Conservation (phyloP, 2,329 filamentous ascomycete species). For the Colletotrichum sp. region DNA sequence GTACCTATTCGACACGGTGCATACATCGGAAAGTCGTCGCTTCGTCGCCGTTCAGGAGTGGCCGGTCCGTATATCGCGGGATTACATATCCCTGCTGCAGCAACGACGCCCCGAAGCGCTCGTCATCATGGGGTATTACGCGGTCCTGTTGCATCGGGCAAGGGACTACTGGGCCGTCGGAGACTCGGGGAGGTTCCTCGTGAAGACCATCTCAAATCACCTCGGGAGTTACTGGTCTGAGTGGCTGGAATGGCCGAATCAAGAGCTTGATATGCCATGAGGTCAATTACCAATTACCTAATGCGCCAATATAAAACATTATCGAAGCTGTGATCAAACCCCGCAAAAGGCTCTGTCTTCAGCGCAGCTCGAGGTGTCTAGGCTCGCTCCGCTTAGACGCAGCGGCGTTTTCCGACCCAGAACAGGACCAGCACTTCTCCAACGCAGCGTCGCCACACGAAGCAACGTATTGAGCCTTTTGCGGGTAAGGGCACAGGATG, state of each 20-base stretch:
- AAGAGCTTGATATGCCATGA: not conserved
- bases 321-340: not conserved
- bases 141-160: slow-evolving; percentile 39
- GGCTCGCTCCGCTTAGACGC: not conserved
- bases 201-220: slow-evolving; percentile 21
- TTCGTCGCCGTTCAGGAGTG: slow-evolving; percentile 30
- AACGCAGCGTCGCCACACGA: not conserved
- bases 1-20: not conserved
- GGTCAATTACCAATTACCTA: not conserved
- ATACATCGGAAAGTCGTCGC: slow-evolving; percentile 10
- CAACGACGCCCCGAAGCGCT: slow-evolving; percentile 22
- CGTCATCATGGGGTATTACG: slow-evolving; percentile 46
- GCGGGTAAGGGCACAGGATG: slow-evolving; percentile 41
- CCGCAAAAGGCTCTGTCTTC: too few relatives aligned
- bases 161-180: slow-evolving; percentile 37
- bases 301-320: not conserved
- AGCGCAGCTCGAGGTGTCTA: not conserved
- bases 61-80: slow-evolving; percentile 35
- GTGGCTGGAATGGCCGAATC: slow-evolving; percentile 28
- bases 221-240: slow-evolving; percentile 27
- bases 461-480: slow-evolving; percentile 28
- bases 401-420: not conserved
- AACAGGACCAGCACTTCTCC: not conserved
- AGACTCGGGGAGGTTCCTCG: slow-evolving; percentile 24
- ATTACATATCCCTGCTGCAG: slow-evolving; percentile 30